A percentile compares a stretch with the other conserved stretches of the same genome.
Evolutionary conservation across 1,284 basidiomycete genomes (phyloP).

Genomic region (Ustilago bromivora): DNA sequence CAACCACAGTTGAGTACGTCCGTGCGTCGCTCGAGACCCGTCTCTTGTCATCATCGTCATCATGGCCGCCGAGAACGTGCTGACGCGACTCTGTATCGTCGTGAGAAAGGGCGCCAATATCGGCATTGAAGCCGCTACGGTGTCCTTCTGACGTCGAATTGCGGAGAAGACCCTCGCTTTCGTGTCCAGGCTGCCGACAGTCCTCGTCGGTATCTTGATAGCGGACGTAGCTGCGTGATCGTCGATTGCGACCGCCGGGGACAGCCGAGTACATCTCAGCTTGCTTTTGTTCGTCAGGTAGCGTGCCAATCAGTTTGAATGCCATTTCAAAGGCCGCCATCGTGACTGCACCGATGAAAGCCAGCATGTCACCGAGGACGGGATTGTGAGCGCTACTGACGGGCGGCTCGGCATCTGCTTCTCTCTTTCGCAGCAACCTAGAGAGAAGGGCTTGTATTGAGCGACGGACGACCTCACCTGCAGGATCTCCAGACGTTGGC

Average conservation of each 20-base stretch:
- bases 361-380: constrained; percentile 59
- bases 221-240: constrained; percentile 46
- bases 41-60: constrained; percentile 22
- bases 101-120: neutral
- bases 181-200: constrained; percentile 7
- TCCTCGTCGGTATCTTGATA: constrained; percentile 19
- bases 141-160: constrained; percentile 8
- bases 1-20: constrained; percentile 12
- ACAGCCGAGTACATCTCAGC: constrained; percentile 49
- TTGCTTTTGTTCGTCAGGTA: constrained; percentile 59
- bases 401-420: constrained; percentile 5
- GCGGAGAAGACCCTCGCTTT: constrained; percentile 34
- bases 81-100: constrained; percentile 11
- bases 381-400: constrained; percentile 50
- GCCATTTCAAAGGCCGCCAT: constrained; percentile 69
- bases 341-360: constrained; percentile 64
- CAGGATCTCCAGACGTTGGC: constrained; percentile 16
- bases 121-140: constrained; percentile 5
- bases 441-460: neutral
- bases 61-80: constrained; percentile 31
- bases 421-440: constrained; percentile 7
- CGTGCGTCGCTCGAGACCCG: constrained; percentile 3
- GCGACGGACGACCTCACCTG: constrained; percentile 17
- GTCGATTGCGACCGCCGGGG: constrained; percentile 31
- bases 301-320: constrained; percentile 65